These are phyloP conservation scores for Diaporthe velutina DNA, from an alignment of 2,329 filamentous ascomycete species.

Conservation along the genomic window DNA sequence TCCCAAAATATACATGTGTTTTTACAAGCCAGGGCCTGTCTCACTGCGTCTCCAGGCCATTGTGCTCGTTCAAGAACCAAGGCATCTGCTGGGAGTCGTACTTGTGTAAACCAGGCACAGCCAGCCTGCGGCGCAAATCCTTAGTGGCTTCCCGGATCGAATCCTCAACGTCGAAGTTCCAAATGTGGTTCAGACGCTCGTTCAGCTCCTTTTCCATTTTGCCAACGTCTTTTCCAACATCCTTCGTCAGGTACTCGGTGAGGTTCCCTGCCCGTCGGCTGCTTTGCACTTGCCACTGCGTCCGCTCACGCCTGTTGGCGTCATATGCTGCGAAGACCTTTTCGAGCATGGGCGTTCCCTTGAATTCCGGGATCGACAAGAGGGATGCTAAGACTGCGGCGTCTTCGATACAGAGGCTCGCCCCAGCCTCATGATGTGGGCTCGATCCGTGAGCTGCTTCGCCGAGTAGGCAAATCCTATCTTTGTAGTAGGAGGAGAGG, in stretches of 20 bases:
- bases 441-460: constrained; percentile 75
- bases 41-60: constrained; percentile 33
- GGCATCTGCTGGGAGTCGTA: constrained; percentile 38
- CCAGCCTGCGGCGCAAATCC: constrained; percentile 32
- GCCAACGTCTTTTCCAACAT: constrained; percentile 51
- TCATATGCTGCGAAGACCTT: constrained; percentile 66
- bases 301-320: constrained; percentile 59
- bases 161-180: constrained; percentile 34
- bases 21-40: too few species aligned
- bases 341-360: constrained; percentile 50
- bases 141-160: constrained; percentile 34
- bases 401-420: constrained; percentile 70
- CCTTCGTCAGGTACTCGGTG: constrained; percentile 60
- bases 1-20: neutral
- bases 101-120: constrained; percentile 29
- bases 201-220: constrained; percentile 47
- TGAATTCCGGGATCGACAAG: constrained; percentile 56
- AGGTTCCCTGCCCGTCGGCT: constrained; percentile 59
- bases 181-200: constrained; percentile 34
- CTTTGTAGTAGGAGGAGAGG: constrained; percentile 56
- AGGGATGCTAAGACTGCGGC: constrained; percentile 58
- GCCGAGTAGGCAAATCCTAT: constrained; percentile 64
- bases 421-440: constrained; percentile 71
- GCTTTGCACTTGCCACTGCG: constrained; percentile 62
- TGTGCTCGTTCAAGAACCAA: constrained; percentile 33